A percentile compares a stretch with the other conserved stretches of the same genome.
phyloP scores from a whole-genome alignment of 108 stramenopile genomes.

The Schizochytrium sp. region DNA sequence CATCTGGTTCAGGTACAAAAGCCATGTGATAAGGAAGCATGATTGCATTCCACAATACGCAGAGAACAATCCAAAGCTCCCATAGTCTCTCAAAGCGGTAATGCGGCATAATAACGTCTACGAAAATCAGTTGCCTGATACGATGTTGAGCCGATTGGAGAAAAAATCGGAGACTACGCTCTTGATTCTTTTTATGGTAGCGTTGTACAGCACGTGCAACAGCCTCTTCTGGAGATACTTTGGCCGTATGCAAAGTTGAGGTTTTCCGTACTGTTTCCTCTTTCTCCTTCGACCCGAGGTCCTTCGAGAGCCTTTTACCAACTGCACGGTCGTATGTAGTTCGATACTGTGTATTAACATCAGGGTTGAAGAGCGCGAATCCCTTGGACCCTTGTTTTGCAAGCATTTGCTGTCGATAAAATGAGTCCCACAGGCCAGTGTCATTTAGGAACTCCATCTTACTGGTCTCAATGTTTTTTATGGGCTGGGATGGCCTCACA shows the following conservation, averaged over 20 bases:
- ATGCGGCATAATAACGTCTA: constrained; percentile 49
- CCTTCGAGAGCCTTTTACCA: not conserved
- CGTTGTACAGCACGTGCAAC: not conserved
- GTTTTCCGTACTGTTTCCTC: not conserved
- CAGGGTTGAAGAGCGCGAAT: not conserved
- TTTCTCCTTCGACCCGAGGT: not conserved
- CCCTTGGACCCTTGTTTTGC: not conserved
- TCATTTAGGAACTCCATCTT: constrained; percentile 37
- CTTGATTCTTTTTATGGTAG: not conserved
- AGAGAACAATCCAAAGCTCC: constrained; percentile 54
- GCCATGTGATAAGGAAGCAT: constrained; percentile 56
- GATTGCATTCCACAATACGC: constrained; percentile 65
- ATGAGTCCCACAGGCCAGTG: constrained; percentile 28
- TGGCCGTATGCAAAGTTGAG: not conserved
- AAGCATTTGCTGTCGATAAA: not conserved
- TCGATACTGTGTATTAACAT: not conserved
- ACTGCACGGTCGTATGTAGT: constrained; percentile 24
- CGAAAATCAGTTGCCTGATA: not conserved
- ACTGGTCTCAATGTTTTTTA: not conserved
- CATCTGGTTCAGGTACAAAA: constrained; percentile 61
- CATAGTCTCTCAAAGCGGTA: constrained; percentile 10
- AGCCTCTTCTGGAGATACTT: not conserved
- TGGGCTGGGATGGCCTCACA: not conserved
- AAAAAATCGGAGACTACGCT: not conserved
- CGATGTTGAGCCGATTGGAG: not conserved